phyloP scores from a whole-genome alignment of 2,329 filamentous ascomycete species.

The Aureobasidium musti region DNA sequence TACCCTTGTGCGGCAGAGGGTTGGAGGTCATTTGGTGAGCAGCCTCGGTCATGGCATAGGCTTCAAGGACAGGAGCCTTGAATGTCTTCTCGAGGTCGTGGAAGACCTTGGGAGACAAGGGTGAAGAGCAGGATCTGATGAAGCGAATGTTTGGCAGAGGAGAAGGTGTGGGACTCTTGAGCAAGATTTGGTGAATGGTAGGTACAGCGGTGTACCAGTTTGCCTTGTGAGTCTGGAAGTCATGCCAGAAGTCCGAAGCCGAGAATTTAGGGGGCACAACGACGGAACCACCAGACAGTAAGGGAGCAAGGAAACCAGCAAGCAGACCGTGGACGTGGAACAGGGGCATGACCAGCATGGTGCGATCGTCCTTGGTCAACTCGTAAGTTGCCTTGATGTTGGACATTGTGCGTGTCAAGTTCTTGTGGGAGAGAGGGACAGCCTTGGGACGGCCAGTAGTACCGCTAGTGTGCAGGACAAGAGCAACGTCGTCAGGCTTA shows the following conservation, averaged over 20 bases:
- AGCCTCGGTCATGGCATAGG: slow-evolving; percentile 91
- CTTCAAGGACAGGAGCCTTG: slow-evolving; percentile 79
- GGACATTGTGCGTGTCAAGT: slow-evolving; percentile 76
- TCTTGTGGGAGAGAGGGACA: slow-evolving; percentile 77
- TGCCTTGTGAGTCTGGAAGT: slow-evolving; percentile 71
- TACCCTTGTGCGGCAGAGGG: slow-evolving; percentile 61
- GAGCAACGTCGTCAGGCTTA: slow-evolving; percentile 72
- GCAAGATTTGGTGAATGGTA: slow-evolving; percentile 85
- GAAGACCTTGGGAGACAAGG: slow-evolving; percentile 78
- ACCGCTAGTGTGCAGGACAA: slow-evolving; percentile 81
- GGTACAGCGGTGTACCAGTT: slow-evolving; percentile 96
- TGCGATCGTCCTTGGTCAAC: slow-evolving; percentile 69
- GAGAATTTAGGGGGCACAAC: slow-evolving; percentile 79
- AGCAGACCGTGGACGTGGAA: slow-evolving; percentile 91
- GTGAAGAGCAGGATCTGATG: slow-evolving; percentile 84
- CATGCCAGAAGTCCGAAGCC: slow-evolving; percentile 76
- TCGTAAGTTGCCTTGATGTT: slow-evolving; percentile 80
- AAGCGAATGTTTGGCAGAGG: slow-evolving; percentile 76
- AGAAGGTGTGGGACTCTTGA: slow-evolving; percentile 69
- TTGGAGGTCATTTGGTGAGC: slow-evolving; percentile 80
- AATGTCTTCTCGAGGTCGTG: slow-evolving; percentile 75
- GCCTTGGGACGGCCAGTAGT: slow-evolving; percentile 86
- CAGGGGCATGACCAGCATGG: slow-evolving; percentile 85
- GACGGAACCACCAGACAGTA: slow-evolving; percentile 74
- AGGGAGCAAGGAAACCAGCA: slow-evolving; percentile 75